These are phyloP conservation scores for Cladorrhinum samala DNA, from an alignment of 495 filamentous ascomycete species.

Conservation along the genomic window DNA sequence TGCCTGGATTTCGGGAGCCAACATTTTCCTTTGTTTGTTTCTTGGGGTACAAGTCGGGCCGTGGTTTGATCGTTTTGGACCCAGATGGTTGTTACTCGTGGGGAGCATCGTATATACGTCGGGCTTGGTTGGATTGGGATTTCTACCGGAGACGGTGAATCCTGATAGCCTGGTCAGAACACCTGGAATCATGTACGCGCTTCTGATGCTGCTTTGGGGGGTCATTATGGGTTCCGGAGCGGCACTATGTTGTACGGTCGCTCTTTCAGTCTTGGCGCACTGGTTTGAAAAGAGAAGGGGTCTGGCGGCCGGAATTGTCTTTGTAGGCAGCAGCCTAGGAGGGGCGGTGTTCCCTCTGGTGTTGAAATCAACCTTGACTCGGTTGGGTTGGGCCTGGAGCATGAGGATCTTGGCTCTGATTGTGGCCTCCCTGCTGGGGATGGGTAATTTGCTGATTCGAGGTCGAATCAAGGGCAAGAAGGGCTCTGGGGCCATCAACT, in stretches of 20 bases:
- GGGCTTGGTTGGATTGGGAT: conserved; percentile 2
- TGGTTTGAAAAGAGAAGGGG: conserved; percentile 47
- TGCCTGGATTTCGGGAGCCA: conserved; percentile 34
- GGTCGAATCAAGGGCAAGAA: conserved; percentile 7
- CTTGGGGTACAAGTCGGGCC: conserved; percentile 48
- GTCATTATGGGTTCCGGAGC: conserved; percentile 6
- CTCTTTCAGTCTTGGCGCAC: conserved; percentile 24
- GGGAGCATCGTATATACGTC: conserved; percentile 4
- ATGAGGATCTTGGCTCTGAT: conserved; percentile 42
- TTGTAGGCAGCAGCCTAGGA: conserved; percentile 44
- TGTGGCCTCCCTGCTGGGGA: conserved; percentile 26
- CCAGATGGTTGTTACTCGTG: conserved; percentile 8
- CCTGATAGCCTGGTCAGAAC: not conserved
- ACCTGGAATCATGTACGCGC: conserved; percentile 4
- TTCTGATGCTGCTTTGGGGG: conserved; percentile 8
- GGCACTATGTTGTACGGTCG: conserved; percentile 6
- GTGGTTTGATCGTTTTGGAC: conserved; percentile 47
- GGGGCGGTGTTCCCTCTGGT: conserved; percentile 45
- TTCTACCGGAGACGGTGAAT: not conserved
- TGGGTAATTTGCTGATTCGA: conserved; percentile 6
- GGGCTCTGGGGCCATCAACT: conserved; percentile 7
- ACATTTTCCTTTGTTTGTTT: conserved; percentile 45
- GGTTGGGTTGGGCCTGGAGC: conserved; percentile 41
- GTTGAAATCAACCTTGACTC: conserved; percentile 29
- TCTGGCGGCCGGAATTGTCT: conserved; percentile 45